Evolutionary conservation across 768 basidiomycete genomes (phyloP).

Genomic region (Phanerodontia chrysosporium): DNA sequence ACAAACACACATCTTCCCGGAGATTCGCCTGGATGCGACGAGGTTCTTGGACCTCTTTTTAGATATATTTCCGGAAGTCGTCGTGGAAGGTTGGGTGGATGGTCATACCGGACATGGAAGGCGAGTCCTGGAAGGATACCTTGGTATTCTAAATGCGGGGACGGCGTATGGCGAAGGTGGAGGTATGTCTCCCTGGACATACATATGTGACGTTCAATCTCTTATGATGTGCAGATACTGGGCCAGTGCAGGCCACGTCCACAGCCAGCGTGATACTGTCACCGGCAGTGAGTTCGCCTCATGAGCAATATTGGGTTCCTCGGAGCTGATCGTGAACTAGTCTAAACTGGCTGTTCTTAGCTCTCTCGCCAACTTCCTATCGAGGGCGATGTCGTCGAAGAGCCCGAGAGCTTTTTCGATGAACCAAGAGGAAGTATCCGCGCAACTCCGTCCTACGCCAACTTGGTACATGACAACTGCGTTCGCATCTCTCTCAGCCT

Average conservation of each 20-base stretch:
- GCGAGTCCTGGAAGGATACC: constrained; percentile 73
- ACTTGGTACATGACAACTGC: constrained; percentile 65
- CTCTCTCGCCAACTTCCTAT: constrained; percentile 68
- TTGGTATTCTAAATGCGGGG: constrained; percentile 71
- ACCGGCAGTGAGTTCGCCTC: constrained; percentile 43
- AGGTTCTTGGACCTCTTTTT: constrained; percentile 75
- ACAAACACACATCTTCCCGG: constrained; percentile 92
- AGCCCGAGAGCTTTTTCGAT: constrained; percentile 1
- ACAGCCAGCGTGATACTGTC: constrained; percentile 65
- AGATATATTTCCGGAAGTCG: constrained; percentile 59
- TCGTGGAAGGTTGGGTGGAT: constrained; percentile 66
- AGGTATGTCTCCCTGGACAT: constrained; percentile 32
- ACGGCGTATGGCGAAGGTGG: constrained; percentile 55
- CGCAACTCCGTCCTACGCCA: constrained; percentile 27
- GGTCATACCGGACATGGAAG: constrained; percentile 48
- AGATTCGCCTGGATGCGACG: constrained; percentile 88
- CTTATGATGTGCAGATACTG: constrained; percentile 22
- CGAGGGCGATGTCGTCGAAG: constrained; percentile 34
- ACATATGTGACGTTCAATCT: neutral
- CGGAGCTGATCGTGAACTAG: constrained; percentile 24
- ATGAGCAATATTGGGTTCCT: neutral
- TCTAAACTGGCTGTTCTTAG: constrained; percentile 75
- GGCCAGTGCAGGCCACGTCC: constrained; percentile 43
- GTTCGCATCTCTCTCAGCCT: constrained; percentile 51
- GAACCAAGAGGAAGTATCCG: neutral